A percentile compares a stretch with the other conserved stretches of the same genome.
Evolutionary conservation across 164 flowering plant genomes (phyloP).

Genomic region (Malania oleifera): DNA sequence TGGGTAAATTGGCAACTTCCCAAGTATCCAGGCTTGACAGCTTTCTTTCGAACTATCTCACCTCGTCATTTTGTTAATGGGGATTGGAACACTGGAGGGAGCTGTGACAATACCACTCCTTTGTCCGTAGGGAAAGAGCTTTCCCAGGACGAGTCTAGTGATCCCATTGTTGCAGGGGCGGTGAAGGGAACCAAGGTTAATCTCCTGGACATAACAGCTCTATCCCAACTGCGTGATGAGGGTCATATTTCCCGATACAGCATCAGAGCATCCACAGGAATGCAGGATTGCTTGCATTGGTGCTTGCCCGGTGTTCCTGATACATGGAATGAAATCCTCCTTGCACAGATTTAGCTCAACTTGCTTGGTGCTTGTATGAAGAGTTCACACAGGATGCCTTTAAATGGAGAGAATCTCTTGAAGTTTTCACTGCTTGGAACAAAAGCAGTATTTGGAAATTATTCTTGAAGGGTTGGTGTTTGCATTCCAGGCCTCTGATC

Average conservation of each 20-base stretch:
- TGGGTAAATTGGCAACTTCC: slow-evolving; percentile 72
- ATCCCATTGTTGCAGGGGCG: slow-evolving; percentile 44
- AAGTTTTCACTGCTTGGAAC: too few relatives aligned
- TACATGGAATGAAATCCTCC: slow-evolving; percentile 75
- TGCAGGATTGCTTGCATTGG: slow-evolving; percentile 88
- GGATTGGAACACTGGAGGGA: slow-evolving; percentile 90
- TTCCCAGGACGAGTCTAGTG: slow-evolving; percentile 53
- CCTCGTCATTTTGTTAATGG: slow-evolving; percentile 86
- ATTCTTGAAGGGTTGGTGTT: too few relatives aligned
- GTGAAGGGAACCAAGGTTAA: slow-evolving; percentile 59
- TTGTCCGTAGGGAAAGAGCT: slow-evolving; percentile 55
- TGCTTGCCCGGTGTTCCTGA: slow-evolving; percentile 88
- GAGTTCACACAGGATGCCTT: too few relatives aligned
- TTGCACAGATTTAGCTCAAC: slow-evolving; percentile 44
- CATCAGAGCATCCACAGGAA: slow-evolving; percentile 41
- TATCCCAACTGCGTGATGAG: slow-evolving; percentile 73
- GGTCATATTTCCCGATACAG: slow-evolving; percentile 74
- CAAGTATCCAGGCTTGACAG: slow-evolving; percentile 50
- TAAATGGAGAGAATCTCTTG: too few relatives aligned
- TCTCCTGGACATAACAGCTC: slow-evolving; percentile 68
- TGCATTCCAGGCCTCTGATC: background rate
- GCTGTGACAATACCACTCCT: slow-evolving; percentile 69
- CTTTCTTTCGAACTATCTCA: slow-evolving; percentile 61
- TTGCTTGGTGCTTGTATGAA: too few relatives aligned
- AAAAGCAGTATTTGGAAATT: too few relatives aligned